phyloP scores from a whole-genome alignment of 257 asterid genomes.

The Mitragyna speciosa region DNA sequence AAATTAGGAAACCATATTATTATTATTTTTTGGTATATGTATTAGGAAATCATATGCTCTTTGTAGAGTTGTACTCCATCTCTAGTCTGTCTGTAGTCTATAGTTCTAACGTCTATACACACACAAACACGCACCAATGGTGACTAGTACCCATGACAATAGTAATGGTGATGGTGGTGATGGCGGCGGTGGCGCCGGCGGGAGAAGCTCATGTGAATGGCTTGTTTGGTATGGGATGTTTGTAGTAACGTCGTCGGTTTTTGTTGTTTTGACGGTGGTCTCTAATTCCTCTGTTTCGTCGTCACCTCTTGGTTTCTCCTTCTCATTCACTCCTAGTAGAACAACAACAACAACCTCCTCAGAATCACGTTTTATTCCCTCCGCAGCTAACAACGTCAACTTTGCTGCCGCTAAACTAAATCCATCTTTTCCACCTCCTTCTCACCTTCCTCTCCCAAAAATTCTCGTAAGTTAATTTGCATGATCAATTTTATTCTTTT shows the following conservation, averaged over 20 bases:
- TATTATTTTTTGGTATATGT: too few species aligned
- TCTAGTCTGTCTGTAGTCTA: too few species aligned
- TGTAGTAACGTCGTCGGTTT: not conserved
- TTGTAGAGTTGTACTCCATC: too few species aligned
- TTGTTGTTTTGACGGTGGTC: constrained; percentile 4
- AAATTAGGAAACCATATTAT: too few species aligned
- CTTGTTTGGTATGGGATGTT: not conserved
- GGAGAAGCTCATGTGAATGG: not conserved
- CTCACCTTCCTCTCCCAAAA: not conserved
- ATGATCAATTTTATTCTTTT: not conserved
- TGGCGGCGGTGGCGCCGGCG: too few species aligned
- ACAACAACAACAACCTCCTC: too few species aligned
- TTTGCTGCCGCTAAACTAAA: not conserved
- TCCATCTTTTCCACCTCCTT: not conserved
- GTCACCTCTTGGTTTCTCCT: not conserved
- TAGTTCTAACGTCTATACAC: too few species aligned
- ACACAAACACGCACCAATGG: constrained; percentile 7
- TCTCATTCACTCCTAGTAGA: not conserved
- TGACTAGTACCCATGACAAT: not conserved
- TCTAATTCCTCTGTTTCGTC: not conserved
- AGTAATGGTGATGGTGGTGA: not conserved
- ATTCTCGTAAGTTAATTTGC: too few species aligned
- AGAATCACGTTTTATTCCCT: not conserved
- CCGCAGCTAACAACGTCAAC: not conserved
- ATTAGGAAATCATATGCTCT: too few species aligned